Evolutionary conservation across 345 rosid genomes (phyloP), one percentile per base, ranked within the genome.

Genomic region (Rhodomyrtus tomentosa): DNA sequence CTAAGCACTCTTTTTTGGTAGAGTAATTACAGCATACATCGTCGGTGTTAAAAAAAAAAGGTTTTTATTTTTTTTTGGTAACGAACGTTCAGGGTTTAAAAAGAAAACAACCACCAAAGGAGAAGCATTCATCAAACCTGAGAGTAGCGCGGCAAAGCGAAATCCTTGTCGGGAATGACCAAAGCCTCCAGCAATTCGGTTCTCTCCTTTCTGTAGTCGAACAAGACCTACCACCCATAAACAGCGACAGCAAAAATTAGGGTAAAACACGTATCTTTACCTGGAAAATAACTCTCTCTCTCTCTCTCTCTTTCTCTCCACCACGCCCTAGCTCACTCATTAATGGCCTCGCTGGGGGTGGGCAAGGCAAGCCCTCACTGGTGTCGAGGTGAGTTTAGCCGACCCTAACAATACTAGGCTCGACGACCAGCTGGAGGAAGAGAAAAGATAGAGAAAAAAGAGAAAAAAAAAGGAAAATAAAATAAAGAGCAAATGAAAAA

Each of bases 151-250:
- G 89, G 85, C 36, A 83, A 51, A 20, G 68, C 50, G 76, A 86
- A 87, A 18, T 85, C 82, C 32, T 90, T 25, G 50, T 88, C 90
- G 25, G 82, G 84, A 50, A 87, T 68, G 50, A 86, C 72, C 55
- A 86, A 27, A 42, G 91, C 93, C 79, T 91, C 85, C 18, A 90
- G 50, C 74, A 91, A 89, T 82, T 90, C 88, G 15, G 4, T 21
- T 86, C 53, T 89, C 89, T 91, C 91, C 50, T 87, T 81, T 83
- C 87, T 88, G 83, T 88, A 50, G 21, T 54, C 42, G 62, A 21
- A 84, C 62, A 85, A 82, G 4, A 24, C 85, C 92, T 91, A 53
- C 25, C 50, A 32, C 36, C 24, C 76, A 62, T 32, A 4, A 4
- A 62, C 24, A 16, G 18, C 24, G 18, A 62, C 32, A 24, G 40